Evolutionary conservation across 2,329 filamentous ascomycete genomes (phyloP), one percentile per base, ranked within the genome.

Genomic region (Epichloe sp.): DNA sequence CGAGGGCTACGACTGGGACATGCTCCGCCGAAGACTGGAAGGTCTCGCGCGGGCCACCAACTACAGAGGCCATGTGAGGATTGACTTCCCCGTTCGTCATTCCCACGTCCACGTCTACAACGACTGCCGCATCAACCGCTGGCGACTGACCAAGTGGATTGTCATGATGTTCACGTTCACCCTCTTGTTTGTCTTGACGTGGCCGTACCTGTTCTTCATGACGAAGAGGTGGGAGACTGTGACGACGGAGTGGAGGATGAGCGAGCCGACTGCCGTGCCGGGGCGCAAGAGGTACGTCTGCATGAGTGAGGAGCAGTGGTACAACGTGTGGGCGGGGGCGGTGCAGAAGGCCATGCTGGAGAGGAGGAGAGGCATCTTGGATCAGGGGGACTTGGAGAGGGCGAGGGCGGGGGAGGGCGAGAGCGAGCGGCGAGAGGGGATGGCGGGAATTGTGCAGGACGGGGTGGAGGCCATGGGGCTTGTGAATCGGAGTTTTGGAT

Each of bases 211-310:
- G 12, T 82, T 79, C 66, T 74, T 87, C 61, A 67, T 75, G 17
- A 89, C 85, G 1, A 80, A 78, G 61, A 73, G 78, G 47, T 89
- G 82, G 68, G 76, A 83, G 55, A 80, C 86, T 2, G 74, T 79
- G 3, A 69, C 72, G 21, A 75, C 77, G 0, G 72, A 82, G 36
- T 89, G 83, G 82, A 58, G 59, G 14, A 51, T 67, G 52, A 66
- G 64, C 52, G 55, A 56, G 56, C 53, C 3, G 50, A 63, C 26
- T 71, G 67, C 38, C 40, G 57, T 46, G 52, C 52, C 49, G n/a
- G 51, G 53, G 31, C 49, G 60, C 3, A 74, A 68, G 56, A 62
- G 66, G 23, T 85, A 80, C 58, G 74, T 76, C 47, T 73, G 68
- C 50, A 63, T 79, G 56, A 74, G 68, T 56, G 77, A 80, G 63